Percentiles rank a stretch among this genome's conserved stretches.
Conservation (phyloP, 495 filamentous ascomycete genomes). For the Daldinia concentrica region DNA sequence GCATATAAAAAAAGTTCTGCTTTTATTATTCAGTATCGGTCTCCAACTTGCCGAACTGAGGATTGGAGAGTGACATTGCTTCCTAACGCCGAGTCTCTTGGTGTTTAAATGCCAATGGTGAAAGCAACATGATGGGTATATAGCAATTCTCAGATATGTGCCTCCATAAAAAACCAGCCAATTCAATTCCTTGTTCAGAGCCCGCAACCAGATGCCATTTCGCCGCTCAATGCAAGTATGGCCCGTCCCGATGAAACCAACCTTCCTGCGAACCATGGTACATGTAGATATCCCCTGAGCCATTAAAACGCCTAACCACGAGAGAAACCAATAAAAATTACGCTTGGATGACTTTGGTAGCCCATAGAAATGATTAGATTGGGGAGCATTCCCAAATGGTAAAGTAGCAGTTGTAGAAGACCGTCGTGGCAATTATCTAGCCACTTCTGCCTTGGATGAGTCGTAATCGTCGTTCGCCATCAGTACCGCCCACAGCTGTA, state of each 20-base stretch:
- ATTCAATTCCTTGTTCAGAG: slow-evolving; percentile 18
- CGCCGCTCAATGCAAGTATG: slow-evolving; percentile 34
- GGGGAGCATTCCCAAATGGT: slow-evolving; percentile 28
- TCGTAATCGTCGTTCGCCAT: slow-evolving; percentile 43
- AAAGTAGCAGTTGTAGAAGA: slow-evolving; percentile 30
- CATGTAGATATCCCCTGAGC: slow-evolving; percentile 33
- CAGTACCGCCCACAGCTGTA: slow-evolving; percentile 26
- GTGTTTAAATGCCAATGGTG: slow-evolving; percentile 27
- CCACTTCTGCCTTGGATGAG: slow-evolving; percentile 40
- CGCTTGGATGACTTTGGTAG: slow-evolving; percentile 35
- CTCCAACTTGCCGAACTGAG: slow-evolving; percentile 28
- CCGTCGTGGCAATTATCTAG: slow-evolving; percentile 31
- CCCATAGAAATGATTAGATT: slow-evolving; percentile 11
- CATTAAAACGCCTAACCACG: slow-evolving; percentile 40
- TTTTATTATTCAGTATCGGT: slow-evolving; percentile 24
- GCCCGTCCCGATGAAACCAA: slow-evolving; percentile 34
- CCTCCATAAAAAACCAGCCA: slow-evolving; percentile 26
- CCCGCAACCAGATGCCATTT: slow-evolving; percentile 25
- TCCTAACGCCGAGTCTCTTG: slow-evolving; percentile 27
- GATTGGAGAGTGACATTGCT: slow-evolving; percentile 29
- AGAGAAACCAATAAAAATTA: slow-evolving; percentile 44
- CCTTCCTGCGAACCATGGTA: slow-evolving; percentile 22
- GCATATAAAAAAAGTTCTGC: not conserved
- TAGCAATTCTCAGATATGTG: slow-evolving; percentile 37
- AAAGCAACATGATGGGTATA: slow-evolving; percentile 35